Percentiles rank a stretch among this genome's conserved stretches.
These are phyloP conservation scores for Gautieria morchelliformis DNA, from an alignment of 768 basidiomycete genomes.

Conservation along the genomic window DNA sequence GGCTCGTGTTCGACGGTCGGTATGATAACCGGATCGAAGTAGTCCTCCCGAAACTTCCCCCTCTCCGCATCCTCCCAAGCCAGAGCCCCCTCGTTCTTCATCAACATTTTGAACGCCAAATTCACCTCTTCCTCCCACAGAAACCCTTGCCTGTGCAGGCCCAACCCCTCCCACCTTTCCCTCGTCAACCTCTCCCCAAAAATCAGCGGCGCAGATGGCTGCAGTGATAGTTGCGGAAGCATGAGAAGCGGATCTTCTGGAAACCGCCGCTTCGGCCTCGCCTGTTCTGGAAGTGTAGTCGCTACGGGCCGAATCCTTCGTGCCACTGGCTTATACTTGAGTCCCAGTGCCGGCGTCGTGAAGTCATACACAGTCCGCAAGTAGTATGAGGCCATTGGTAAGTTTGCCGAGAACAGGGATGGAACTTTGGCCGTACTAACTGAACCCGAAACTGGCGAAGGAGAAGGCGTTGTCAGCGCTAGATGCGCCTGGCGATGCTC, in stretches of 20 bases:
- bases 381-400: no score
- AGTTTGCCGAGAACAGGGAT: no score
- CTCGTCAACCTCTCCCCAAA: slow-evolving; percentile 10
- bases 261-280: slow-evolving; percentile 11
- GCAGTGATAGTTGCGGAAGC: slow-evolving; percentile 7
- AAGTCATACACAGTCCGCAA: not conserved
- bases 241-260: not conserved
- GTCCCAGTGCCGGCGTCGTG: not conserved
- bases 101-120: slow-evolving; percentile 25
- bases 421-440: no score
- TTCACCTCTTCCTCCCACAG: slow-evolving; percentile 24
- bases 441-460: no score
- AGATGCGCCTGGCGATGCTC: not conserved
- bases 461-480: not conserved
- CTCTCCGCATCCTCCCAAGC: slow-evolving; percentile 12
- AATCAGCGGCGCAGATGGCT: not conserved
- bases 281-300: slow-evolving; percentile 17
- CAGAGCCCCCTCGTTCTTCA: slow-evolving; percentile 8
- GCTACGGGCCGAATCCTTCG: slow-evolving; percentile 20
- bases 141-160: slow-evolving; percentile 16
- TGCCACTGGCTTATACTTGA: slow-evolving; percentile 22
- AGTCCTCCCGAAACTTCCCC: slow-evolving; percentile 17
- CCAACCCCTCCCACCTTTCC: slow-evolving; percentile 10
- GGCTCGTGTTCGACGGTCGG: slow-evolving; percentile 28
- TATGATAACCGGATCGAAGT: slow-evolving; percentile 22